Evolutionary conservation across 306 rosid genomes (phyloP).

Genomic region (Vigna trinervia): DNA sequence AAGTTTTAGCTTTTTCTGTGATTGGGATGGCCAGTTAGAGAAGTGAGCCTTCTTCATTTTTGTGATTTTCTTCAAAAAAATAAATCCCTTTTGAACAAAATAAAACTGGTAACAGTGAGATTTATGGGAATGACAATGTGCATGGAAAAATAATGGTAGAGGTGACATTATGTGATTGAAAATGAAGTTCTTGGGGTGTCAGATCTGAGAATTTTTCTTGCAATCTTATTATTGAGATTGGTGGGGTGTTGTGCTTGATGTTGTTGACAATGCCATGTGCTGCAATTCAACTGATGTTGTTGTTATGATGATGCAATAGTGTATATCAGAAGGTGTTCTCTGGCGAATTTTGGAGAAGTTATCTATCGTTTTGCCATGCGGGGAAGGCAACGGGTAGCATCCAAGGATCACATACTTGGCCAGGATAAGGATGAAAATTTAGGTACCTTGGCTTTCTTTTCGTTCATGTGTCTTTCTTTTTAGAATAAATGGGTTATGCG

Average conservation of each 20-base stretch:
- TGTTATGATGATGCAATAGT: slow-evolving; percentile 41
- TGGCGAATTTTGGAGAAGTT: slow-evolving; percentile 47
- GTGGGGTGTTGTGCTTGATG: not conserved
- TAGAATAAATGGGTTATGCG: not conserved
- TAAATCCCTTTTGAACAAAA: not conserved
- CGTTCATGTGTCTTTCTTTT: not conserved
- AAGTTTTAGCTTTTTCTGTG: slow-evolving; percentile 20
- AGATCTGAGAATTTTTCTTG: slow-evolving; percentile 46
- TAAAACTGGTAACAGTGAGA: slow-evolving; percentile 7
- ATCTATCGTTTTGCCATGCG: slow-evolving; percentile 61
- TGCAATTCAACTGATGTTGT: slow-evolving; percentile 22
- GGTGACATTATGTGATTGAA: slow-evolving; percentile 12
- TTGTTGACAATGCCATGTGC: not conserved
- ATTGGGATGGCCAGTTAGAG: not conserved
- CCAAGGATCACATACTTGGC: slow-evolving; percentile 52
- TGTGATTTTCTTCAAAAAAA: slow-evolving; percentile 8
- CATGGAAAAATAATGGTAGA: slow-evolving; percentile 10
- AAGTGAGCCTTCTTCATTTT: slow-evolving; percentile 24
- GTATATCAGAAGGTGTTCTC: slow-evolving; percentile 22
- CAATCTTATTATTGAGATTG: slow-evolving; percentile 10
- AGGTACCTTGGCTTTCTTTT: slow-evolving; percentile 50
- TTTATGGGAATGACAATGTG: slow-evolving; percentile 44
- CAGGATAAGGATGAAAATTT: slow-evolving; percentile 59
- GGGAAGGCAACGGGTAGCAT: slow-evolving; percentile 69
- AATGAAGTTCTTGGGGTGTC: slow-evolving; percentile 38